Evolutionary conservation across 2,329 filamentous ascomycete genomes (phyloP), one percentile per base, ranked within the genome.

Genomic region (Penicillium sp.): DNA sequence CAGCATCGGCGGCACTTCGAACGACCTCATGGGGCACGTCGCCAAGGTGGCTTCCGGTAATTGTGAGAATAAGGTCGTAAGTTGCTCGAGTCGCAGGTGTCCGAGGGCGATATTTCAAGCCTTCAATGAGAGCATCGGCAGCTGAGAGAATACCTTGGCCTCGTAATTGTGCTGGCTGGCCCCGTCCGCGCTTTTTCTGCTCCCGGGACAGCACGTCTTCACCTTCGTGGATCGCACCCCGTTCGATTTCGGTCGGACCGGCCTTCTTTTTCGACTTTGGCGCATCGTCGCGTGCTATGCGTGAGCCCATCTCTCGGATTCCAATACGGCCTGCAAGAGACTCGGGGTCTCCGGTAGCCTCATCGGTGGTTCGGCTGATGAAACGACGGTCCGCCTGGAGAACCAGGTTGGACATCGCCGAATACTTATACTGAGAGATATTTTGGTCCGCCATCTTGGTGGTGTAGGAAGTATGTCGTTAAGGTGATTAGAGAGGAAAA

Each of bases 371-470:
- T 74, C 94, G 87, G 62, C 91, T 91, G 68, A 96, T 89, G 74
- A 99, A 97, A 68, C 94, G 89, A 79, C 92, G 89, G 81, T 99
- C 94, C 80, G 92, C 92, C 89, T 99, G 94, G 85, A 99, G 90
- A 73, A 99, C 94, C 91, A 99, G 89, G 86, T 99, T 99, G 80
- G 94, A 99, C 94, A 99, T 97, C 76, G 90, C 92, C 86, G 92
- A 92, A 85, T 97, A 96, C 79, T 97, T 97, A 85, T 96, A 97
- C 79, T 96, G 92, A 77, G 91, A 92, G 70, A 96, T 89, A 88
- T 83, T 81, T 62, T 80, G 77, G 68, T 82, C 89, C 75, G 89
- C 83, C 90, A 93, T 92, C 51, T 74, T 80, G 72, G 59, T 53
- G 57, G 59, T 57, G 23, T 52, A 43, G 35, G 23, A 51, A 52